Evolutionary conservation across 495 filamentous ascomycete species (phyloP).

Genomic region (Penicillium samsonianum): DNA sequence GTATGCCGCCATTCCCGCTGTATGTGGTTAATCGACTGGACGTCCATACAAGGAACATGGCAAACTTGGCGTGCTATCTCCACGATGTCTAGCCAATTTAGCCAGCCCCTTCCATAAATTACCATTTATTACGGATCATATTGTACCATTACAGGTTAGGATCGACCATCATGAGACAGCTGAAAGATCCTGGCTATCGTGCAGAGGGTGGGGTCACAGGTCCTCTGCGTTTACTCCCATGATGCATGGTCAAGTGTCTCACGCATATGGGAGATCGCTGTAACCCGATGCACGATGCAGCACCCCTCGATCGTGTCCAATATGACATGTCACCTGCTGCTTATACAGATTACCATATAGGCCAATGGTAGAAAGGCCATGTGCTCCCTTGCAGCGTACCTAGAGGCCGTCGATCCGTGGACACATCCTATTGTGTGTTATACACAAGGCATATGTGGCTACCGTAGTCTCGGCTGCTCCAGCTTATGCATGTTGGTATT

Average conservation of each 20-base stretch:
- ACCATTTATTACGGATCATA: conserved; percentile 1
- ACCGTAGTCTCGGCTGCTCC: neutral
- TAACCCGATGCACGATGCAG: neutral
- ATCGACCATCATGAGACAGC: conserved; percentile 2
- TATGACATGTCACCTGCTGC: neutral
- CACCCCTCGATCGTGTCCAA: neutral
- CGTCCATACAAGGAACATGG: conserved; percentile 1
- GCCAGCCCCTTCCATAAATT: conserved; percentile 3
- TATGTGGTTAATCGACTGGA: neutral
- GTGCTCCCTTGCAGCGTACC: neutral
- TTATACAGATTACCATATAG: conserved; percentile 1
- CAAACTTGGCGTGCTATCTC: conserved; percentile 1
- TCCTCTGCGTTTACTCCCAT: neutral
- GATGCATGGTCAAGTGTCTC: conserved; percentile 3
- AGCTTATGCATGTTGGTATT: neutral
- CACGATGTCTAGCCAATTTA: neutral
- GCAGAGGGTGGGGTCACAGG: neutral
- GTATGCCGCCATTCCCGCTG: neutral
- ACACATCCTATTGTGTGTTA: neutral
- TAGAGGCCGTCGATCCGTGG: neutral
- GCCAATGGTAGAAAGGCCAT: conserved; percentile 1
- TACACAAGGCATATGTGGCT: neutral
- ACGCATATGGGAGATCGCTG: neutral
- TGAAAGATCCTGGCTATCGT: neutral
- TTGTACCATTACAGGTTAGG: neutral